Evolutionary conservation across 306 rosid species (phyloP).

Genomic region (Inga leiocalycina): DNA sequence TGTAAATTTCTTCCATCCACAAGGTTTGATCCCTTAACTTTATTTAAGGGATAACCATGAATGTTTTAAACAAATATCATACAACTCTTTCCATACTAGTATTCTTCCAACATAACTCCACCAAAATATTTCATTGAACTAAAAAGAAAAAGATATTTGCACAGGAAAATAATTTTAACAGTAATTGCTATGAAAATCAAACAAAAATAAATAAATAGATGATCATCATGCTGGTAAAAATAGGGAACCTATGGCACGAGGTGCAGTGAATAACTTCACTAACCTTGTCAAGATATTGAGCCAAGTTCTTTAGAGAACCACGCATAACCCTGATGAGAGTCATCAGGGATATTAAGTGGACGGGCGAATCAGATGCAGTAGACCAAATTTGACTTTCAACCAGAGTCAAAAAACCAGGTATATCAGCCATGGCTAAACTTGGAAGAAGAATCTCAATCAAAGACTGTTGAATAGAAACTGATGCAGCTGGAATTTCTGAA

Average conservation of each 20-base stretch:
- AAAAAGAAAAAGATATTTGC: not conserved
- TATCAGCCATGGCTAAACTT: conserved; percentile 89
- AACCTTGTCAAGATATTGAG: conserved; percentile 94
- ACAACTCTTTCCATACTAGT: conserved; percentile 6
- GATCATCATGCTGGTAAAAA: conserved; percentile 11
- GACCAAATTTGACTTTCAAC: conserved; percentile 98
- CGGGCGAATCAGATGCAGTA: conserved; percentile 96
- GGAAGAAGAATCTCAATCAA: conserved; percentile 95
- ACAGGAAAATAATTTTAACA: not conserved
- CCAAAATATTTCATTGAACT: not conserved
- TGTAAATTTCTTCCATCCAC: not conserved
- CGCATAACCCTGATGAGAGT: conserved; percentile 89
- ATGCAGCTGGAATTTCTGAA: conserved; percentile 49
- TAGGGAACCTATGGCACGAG: conserved; percentile 22
- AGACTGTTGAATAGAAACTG: conserved; percentile 68
- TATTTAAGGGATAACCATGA: conserved; percentile 15
- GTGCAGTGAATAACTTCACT: conserved; percentile 36
- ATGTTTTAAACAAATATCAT: conserved; percentile 11
- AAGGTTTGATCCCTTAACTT: not conserved
- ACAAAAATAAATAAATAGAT: conserved; percentile 21
- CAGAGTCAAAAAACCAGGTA: conserved; percentile 69
- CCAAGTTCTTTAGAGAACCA: conserved; percentile 79
- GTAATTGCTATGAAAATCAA: conserved; percentile 15
- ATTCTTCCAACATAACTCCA: conserved; percentile 14
- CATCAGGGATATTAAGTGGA: conserved; percentile 82